Base-by-base conservation (phyloP, 2,329 filamentous ascomycete species). In the Talaromyces sp. region DNA sequence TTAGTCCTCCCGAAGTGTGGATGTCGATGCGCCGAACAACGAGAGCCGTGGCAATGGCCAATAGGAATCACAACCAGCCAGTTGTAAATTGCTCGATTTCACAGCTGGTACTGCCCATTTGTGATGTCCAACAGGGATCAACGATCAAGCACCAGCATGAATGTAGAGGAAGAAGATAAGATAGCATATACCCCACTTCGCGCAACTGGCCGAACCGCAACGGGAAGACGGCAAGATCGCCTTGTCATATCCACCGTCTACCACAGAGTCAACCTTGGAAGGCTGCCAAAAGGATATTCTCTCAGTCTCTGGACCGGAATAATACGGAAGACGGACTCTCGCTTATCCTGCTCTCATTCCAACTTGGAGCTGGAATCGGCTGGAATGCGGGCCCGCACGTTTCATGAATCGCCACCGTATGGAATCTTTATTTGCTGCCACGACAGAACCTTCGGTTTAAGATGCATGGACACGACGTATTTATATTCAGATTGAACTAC, bases 101-200 rank as follows among this genome's bases (percentile, higher is more conserved):
- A 49, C 41, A 25, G 17, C 13, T 22, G 33, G n/a, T 27, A 27
- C 59, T n/a, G 13, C 22, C 49, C 15, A 27, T 52, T 33, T 27
- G 49, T 33, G 61, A 62, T 56, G 37, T 37, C 41, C 50, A 22
- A 22, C 59, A 52, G 60, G 60, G 60, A 62, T 52, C 60, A 41
- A 62, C 15, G 52, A 52, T 62, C 47, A 33, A 37, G 9, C 35
- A 37, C 7, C 35, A 13, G 35, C 35, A 37, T 37, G 13, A 37
- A 37, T 11, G 43, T 8, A 45, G 2, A 22, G 7, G 43, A 45
- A 6, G 10, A 50, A 50, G 35, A 41, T 52, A 39, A 35, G 47
- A 54, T 37, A 37, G 9, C 35, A 13, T 10, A 37, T 4, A 31
- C 59, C 59, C 69, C 67, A 67, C 65, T 67, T 67, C 66, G 65